These are phyloP conservation scores for Colletotrichum orchidophilum DNA, from an alignment of 2,329 filamentous ascomycete genomes.

Conservation along the genomic window DNA sequence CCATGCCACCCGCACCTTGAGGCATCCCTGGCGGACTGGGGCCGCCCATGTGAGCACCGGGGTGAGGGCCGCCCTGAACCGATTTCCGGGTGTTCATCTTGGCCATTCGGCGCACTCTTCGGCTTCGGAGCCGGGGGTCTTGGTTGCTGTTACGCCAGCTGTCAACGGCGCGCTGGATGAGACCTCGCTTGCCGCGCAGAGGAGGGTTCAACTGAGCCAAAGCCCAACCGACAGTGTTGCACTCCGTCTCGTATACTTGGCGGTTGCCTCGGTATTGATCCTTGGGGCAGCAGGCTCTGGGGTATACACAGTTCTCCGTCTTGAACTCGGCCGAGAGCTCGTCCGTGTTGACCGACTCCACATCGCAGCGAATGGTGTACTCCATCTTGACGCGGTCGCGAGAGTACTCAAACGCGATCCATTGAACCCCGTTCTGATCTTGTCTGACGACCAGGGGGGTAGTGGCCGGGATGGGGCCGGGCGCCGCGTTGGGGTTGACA, in stretches of 20 bases:
- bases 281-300: conserved; percentile 91
- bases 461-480: conserved; percentile 95
- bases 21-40: conserved; percentile 73
- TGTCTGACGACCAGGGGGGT: conserved; percentile 94
- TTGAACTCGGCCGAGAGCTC: conserved; percentile 89
- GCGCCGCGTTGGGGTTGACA: conserved; percentile 89
- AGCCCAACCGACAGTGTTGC: conserved; percentile 99
- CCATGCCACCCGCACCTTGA: conserved; percentile 69
- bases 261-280: conserved; percentile 97
- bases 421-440: conserved; percentile 96
- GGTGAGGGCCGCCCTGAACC: conserved; percentile 67
- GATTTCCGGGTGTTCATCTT: conserved; percentile 92
- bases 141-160: conserved; percentile 99
- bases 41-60: conserved; percentile 72
- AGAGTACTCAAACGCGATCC: conserved; percentile 99
- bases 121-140: conserved; percentile 88
- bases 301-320: conserved; percentile 98
- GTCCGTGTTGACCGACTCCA: conserved; percentile 94
- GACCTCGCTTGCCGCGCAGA: conserved; percentile 89
- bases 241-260: conserved; percentile 96
- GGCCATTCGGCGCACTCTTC: conserved; percentile 92
- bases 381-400: conserved; percentile 98
- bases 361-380: conserved; percentile 97
- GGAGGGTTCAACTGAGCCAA: conserved; percentile 92
- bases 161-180: conserved; percentile 97